Evolutionary conservation across 129 eudicot genomes (phyloP), one percentile per base, ranked within the genome.

Genomic region (Tagetes erecta): DNA sequence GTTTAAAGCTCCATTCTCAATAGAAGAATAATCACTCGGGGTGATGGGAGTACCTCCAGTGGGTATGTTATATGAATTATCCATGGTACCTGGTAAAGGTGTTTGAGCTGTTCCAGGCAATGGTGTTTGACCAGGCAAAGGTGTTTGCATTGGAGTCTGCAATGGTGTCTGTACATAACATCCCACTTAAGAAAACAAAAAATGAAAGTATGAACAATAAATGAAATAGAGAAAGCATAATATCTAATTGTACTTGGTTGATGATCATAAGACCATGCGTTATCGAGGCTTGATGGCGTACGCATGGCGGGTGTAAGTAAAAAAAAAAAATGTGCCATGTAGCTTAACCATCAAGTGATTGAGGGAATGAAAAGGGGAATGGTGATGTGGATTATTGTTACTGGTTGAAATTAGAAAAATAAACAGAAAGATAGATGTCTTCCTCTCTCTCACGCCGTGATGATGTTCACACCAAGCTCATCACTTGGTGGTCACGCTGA

Each of bases 1-100:
- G 65, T 49, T 64, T 59, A 77, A 66, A 64, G 50, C 81, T 57
- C 86, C 87, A 72, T 79, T 83, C 38, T 78, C 91, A 74, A 75
- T 47, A 67, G 88, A 64, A 67, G 94, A 52, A 64, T 89, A 85
- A 78, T 89, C 91, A 50, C 73, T 80, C 11, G 96, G 96, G 9
- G 96, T 83, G 6, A 89, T 80, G 40, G 96, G 96, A 53, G 92
- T 89, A 56, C 88, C 88, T 5, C 89, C 96, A 13, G 89, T 87
- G n/a, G 93, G 89, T 55, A 85, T 92, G 73, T 89, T 89, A 73
- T 87, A 92, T 7, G 92, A 79, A 81, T 72, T 81, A 44, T 89
- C 95, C 27, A 80, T 77, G 73, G 86, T 91, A 56, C 87, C 86
- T 6, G 95, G 89, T 71, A 80, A 59, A 39, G 87, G 91, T 52